phyloP scores from a whole-genome alignment of 2,329 filamentous ascomycete species.

The Rutstroemia sp. region DNA sequence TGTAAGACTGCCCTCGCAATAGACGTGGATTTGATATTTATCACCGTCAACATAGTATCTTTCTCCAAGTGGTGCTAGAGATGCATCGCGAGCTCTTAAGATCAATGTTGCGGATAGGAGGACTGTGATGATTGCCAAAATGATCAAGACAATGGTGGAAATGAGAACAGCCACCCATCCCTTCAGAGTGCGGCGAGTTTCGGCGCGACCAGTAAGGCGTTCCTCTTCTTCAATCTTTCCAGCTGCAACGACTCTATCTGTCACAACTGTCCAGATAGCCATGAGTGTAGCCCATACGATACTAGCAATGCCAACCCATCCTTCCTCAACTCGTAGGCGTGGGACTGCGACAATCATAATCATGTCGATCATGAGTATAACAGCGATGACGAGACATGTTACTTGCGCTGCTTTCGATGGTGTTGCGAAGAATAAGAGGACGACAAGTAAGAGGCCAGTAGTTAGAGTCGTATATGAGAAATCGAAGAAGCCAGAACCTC shows the following conservation, averaged over 20 bases:
- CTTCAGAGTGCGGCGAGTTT: slow-evolving; percentile 70
- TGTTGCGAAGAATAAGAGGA: slow-evolving; percentile 78
- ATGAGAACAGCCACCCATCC: slow-evolving; percentile 80
- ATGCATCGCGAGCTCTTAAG: slow-evolving; percentile 71
- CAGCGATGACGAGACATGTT: slow-evolving; percentile 59
- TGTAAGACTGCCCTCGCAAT: slow-evolving; percentile 70
- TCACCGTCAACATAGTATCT: slow-evolving; percentile 73
- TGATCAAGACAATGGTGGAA: slow-evolving; percentile 62
- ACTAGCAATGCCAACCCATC: slow-evolving; percentile 83
- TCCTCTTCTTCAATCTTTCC: slow-evolving; percentile 92
- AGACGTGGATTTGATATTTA: slow-evolving; percentile 82
- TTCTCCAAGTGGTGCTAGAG: slow-evolving; percentile 64
- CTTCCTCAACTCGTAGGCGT: slow-evolving; percentile 72
- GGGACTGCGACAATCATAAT: slow-evolving; percentile 72
- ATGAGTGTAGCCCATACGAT: slow-evolving; percentile 78
- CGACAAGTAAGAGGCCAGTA: slow-evolving; percentile 65
- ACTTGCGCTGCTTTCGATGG: slow-evolving; percentile 76
- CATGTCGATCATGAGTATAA: slow-evolving; percentile 64
- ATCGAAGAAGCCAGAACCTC: slow-evolving; percentile 87
- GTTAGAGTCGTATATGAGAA: slow-evolving; percentile 79
- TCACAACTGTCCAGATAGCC: slow-evolving; percentile 68
- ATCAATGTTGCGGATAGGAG: slow-evolving; percentile 75
- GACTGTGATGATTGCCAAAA: slow-evolving; percentile 61
- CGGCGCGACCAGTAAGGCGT: slow-evolving; percentile 78
- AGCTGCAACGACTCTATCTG: slow-evolving; percentile 79